Conservation (phyloP, 768 basidiomycete species). For the Rubroboletus pulcherrimus region DNA sequence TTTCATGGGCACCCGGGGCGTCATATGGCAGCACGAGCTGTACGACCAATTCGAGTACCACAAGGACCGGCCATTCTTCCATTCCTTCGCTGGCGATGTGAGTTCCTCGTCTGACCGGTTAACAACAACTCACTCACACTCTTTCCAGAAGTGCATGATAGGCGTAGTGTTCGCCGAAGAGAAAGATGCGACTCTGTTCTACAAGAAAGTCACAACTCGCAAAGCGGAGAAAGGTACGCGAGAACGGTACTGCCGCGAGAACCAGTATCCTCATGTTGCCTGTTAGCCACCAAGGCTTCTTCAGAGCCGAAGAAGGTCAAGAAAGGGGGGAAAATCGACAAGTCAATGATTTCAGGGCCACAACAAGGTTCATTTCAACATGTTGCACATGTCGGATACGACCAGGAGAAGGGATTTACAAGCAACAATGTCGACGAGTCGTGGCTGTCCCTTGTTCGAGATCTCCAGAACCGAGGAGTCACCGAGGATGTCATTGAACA, state of each 20-base stretch:
- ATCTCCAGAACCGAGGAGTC: slow-evolving; percentile 64
- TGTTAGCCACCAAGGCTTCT: slow-evolving; percentile 43
- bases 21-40: slow-evolving; percentile 92
- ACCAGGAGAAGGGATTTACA: slow-evolving; percentile 80
- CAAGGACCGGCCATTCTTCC: slow-evolving; percentile 86
- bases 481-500: slow-evolving; percentile 62
- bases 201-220: slow-evolving; percentile 74
- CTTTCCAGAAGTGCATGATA: slow-evolving; percentile 76
- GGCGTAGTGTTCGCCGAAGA: slow-evolving; percentile 89
- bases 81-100: slow-evolving; percentile 90
- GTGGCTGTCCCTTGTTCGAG: slow-evolving; percentile 72
- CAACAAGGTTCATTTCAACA: slow-evolving; percentile 78
- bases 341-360: slow-evolving; percentile 87
- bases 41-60: slow-evolving; percentile 78
- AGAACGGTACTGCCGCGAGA: background rate
- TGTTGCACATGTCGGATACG: slow-evolving; percentile 94
- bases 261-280: slow-evolving; percentile 2
- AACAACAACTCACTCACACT: background rate
- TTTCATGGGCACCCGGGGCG: slow-evolving; percentile 74
- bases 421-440: slow-evolving; percentile 85
- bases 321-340: slow-evolving; percentile 82
- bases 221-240: slow-evolving; percentile 58
- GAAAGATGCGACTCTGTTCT: slow-evolving; percentile 75
- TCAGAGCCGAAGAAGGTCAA: slow-evolving; percentile 51
- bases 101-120: slow-evolving; percentile 35